Conservation (phyloP, 768 basidiomycete species). For the Tricholoma matsutake region DNA sequence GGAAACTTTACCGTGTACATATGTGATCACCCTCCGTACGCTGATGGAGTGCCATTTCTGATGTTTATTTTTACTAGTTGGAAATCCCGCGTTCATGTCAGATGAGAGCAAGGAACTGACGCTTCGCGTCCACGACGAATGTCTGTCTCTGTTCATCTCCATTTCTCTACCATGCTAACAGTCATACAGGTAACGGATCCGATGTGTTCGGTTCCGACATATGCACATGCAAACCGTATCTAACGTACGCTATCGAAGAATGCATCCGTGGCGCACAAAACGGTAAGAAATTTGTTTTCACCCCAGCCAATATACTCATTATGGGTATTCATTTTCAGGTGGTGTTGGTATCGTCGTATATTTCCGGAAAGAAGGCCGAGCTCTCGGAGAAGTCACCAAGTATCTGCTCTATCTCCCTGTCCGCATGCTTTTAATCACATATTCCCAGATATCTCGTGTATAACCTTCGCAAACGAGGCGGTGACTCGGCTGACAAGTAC, state of each 20-base stretch:
- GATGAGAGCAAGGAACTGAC: conserved; percentile 81
- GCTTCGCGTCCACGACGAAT: conserved; percentile 91
- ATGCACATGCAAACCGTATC: conserved; percentile 91
- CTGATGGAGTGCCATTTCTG: background rate
- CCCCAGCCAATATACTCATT: background rate
- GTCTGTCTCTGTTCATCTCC: conserved; percentile 34
- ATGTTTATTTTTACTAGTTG: conserved; percentile 46
- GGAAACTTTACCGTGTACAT: conserved; percentile 91
- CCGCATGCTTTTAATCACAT: background rate
- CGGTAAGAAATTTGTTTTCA: conserved; percentile 13
- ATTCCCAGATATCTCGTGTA: conserved; percentile 82
- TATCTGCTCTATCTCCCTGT: conserved; percentile 29
- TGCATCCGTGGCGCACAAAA: conserved; percentile 72
- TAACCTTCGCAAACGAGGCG: conserved; percentile 92
- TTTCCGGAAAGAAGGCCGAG: conserved; percentile 92
- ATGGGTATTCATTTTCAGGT: conserved; percentile 33
- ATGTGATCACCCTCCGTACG: conserved; percentile 41
- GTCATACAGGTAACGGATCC: conserved; percentile 77
- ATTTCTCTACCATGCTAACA: background rate
- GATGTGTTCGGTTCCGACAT: conserved; percentile 96
- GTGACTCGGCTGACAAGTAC: conserved; percentile 90
- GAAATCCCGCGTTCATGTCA: conserved; percentile 73
- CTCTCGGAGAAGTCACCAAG: conserved; percentile 92
- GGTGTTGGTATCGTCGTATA: conserved; percentile 94
- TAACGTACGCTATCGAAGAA: conserved; percentile 90